phyloP scores from a whole-genome alignment of 2,329 filamentous ascomycete species.

The Fusarium avenaceum region DNA sequence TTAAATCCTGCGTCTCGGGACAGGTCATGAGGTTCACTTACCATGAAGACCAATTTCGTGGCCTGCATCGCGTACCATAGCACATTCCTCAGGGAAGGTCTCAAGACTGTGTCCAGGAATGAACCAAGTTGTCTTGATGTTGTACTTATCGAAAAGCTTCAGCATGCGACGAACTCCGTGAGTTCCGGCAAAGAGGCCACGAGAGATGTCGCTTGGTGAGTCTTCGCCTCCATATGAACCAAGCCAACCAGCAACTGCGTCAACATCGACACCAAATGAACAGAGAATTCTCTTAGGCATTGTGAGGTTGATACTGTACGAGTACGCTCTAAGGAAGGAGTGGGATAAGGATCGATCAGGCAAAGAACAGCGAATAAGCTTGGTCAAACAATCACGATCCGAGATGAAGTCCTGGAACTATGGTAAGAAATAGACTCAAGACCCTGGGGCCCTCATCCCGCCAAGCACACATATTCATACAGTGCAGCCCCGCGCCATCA shows the following conservation, averaged over 20 bases:
- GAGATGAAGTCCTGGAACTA: not conserved
- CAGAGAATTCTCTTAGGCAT: slow-evolving; percentile 21
- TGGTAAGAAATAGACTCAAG: not conserved
- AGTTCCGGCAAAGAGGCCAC: slow-evolving; percentile 74
- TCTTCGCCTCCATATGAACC: slow-evolving; percentile 82
- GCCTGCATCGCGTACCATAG: slow-evolving; percentile 60
- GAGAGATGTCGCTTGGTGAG: slow-evolving; percentile 63
- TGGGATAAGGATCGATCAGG: not conserved
- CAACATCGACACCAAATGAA: slow-evolving; percentile 77
- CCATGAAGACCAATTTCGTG: slow-evolving; percentile 71
- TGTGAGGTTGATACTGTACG: too few species aligned
- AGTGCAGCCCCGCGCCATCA: not conserved
- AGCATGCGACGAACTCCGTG: slow-evolving; percentile 75
- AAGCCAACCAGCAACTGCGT: slow-evolving; percentile 82
- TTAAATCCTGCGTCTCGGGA: accelerated
- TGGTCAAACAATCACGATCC: not conserved
- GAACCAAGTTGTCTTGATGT: slow-evolving; percentile 74
- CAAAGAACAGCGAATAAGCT: not conserved
- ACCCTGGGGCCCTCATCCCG: not conserved
- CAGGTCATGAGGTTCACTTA: not conserved
- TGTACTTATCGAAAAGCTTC: slow-evolving; percentile 78
- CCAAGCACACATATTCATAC: not conserved
- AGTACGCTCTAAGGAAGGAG: not conserved
- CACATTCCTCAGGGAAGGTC: slow-evolving; percentile 62
- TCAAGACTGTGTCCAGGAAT: slow-evolving; percentile 64